These are phyloP conservation scores for Arthrobotrys sphaeroides DNA, from an alignment of 2,329 filamentous ascomycete genomes.

Conservation along the genomic window DNA sequence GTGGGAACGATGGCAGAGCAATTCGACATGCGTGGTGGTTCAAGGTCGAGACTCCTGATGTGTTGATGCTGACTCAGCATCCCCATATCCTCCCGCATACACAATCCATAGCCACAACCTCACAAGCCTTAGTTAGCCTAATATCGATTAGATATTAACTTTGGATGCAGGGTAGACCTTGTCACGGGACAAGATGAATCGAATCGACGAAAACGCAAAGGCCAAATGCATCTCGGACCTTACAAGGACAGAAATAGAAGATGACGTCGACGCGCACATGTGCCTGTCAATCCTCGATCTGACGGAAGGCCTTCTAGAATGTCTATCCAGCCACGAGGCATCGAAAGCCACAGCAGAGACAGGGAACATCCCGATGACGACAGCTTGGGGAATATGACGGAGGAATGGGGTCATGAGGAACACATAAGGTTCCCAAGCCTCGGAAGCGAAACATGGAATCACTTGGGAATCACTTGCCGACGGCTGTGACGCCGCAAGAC, in stretches of 20 bases:
- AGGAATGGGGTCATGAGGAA: constrained; percentile 35
- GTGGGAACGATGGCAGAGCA: neutral
- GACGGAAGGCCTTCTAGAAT: neutral
- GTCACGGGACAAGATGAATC: no score
- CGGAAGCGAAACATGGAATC: constrained; percentile 19
- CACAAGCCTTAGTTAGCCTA: no score
- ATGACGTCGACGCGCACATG: neutral
- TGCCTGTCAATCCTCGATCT: neutral
- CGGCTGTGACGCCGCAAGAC: constrained; percentile 11
- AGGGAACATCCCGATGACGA: neutral
- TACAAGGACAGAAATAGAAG: neutral
- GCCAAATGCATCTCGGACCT: no score
- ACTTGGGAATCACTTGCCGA: constrained; percentile 36
- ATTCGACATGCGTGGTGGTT: neutral
- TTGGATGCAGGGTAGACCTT: no score
- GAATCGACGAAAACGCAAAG: neutral
- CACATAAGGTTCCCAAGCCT: constrained; percentile 7
- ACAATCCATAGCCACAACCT: no score
- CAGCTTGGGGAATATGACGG: neutral
- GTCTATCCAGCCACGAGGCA: neutral
- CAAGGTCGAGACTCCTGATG: neutral
- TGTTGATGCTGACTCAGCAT: constrained; percentile 12
- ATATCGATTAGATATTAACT: no score
- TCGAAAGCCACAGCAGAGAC: constrained; percentile 3
- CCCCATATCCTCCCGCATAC: neutral